Evolutionary conservation across 2,329 filamentous ascomycete genomes (phyloP).

Genomic region (Shiraia bambusicola): DNA sequence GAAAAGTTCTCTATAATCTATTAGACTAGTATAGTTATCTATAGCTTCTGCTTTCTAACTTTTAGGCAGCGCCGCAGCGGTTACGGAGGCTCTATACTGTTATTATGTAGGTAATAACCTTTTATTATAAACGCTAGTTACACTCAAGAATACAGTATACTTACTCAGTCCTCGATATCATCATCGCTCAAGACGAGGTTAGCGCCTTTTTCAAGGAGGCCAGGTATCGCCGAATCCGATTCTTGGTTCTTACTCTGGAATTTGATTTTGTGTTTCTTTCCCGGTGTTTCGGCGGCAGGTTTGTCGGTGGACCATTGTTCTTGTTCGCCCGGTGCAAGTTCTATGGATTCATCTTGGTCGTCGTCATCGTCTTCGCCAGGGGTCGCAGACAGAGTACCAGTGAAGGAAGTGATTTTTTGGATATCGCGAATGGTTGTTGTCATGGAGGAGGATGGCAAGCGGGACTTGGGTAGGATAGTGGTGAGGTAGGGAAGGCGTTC

Average conservation of each 20-base stretch:
- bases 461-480: slow-evolving; percentile 54
- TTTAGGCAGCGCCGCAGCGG: too few relatives aligned
- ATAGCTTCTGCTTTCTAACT: too few relatives aligned
- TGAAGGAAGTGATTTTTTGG: slow-evolving; percentile 68
- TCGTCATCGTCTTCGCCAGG: slow-evolving; percentile 41
- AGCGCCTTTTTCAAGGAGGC: slow-evolving; percentile 27
- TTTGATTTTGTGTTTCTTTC: slow-evolving; percentile 19
- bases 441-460: slow-evolving; percentile 27
- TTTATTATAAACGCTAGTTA: too few relatives aligned
- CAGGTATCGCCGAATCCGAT: slow-evolving; percentile 25
- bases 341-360: slow-evolving; percentile 33
- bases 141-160: too few relatives aligned
- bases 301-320: slow-evolving; percentile 50
- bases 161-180: slow-evolving; percentile 49
- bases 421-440: slow-evolving; percentile 56
- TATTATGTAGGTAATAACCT: too few relatives aligned
- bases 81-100: too few relatives aligned
- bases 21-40: too few relatives aligned
- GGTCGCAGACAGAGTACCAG: slow-evolving; percentile 21
- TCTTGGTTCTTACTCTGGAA: slow-evolving; percentile 25
- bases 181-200: slow-evolving; percentile 50
- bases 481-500: slow-evolving; percentile 86
- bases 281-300: slow-evolving; percentile 32
- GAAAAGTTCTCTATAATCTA: too few relatives aligned
- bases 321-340: slow-evolving; percentile 21